These are phyloP conservation scores for Kwoniella heveanensis DNA, from an alignment of 768 basidiomycete species.

Conservation along the genomic window DNA sequence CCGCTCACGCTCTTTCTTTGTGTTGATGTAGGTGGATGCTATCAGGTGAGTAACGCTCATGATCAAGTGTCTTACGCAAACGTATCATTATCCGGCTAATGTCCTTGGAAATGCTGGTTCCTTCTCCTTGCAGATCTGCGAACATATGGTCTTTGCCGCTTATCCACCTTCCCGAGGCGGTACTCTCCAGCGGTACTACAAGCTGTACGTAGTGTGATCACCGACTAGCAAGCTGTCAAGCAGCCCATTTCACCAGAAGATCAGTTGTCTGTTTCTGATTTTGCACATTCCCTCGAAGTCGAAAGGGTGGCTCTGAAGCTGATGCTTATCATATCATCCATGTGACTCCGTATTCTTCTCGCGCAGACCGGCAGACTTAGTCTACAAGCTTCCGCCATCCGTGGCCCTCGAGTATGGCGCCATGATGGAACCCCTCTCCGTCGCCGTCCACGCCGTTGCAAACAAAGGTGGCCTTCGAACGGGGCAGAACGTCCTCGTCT, in stretches of 20 bases:
- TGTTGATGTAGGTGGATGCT: conserved; percentile 49
- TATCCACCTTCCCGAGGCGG: conserved; percentile 87
- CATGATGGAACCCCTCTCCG: conserved; percentile 94
- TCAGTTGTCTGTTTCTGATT: no score
- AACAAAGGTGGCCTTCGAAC: conserved; percentile 72
- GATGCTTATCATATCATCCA: no score
- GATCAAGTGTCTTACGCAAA: no score
- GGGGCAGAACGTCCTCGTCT: conserved; percentile 76
- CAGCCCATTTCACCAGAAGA: no score
- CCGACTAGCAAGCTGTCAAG: no score
- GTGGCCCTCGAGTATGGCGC: conserved; percentile 92
- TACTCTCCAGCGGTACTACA: conserved; percentile 83
- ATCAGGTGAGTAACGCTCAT: conserved; percentile 79
- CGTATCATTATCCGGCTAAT: no score
- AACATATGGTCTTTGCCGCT: conserved; percentile 83
- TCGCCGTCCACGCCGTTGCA: conserved; percentile 83
- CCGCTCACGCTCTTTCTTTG: not conserved
- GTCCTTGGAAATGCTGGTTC: no score
- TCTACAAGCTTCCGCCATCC: conserved; percentile 69
- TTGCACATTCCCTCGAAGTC: no score
- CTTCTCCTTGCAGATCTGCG: no score
- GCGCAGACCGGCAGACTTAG: conserved; percentile 74
- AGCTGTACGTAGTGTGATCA: conserved; percentile 56
- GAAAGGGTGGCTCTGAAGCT: no score
- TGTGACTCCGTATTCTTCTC: no score